These are phyloP conservation scores for Didymella pomorum DNA, from an alignment of 2,329 filamentous ascomycete genomes.

Conservation along the genomic window DNA sequence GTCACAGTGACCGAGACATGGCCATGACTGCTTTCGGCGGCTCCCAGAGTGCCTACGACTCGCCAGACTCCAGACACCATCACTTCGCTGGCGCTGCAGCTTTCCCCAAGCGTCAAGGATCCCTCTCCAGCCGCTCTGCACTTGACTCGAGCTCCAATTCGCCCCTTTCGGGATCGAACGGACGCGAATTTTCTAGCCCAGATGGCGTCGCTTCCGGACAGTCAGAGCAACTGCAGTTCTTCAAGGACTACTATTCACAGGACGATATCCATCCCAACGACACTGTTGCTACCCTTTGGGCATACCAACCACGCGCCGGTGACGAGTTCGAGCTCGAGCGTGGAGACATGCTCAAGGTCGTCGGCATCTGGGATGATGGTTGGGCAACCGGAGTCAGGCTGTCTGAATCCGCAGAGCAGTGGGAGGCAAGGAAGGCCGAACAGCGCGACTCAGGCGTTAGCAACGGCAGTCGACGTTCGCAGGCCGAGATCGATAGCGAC, in stretches of 20 bases:
- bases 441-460: slow-evolving; percentile 95
- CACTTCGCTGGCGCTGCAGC: slow-evolving; percentile 50
- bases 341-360: slow-evolving; percentile 97
- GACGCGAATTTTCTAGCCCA: slow-evolving; percentile 81
- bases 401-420: slow-evolving; percentile 85
- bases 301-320: slow-evolving; percentile 90
- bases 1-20: slow-evolving; percentile 53
- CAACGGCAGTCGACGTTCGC: slow-evolving; percentile 66
- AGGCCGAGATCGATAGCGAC: slow-evolving; percentile 66
- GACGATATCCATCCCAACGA: slow-evolving; percentile 95
- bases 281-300: slow-evolving; percentile 91
- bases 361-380: slow-evolving; percentile 98
- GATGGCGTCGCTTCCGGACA: slow-evolving; percentile 85
- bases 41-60: slow-evolving; percentile 57
- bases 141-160: slow-evolving; percentile 75
- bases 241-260: slow-evolving; percentile 98
- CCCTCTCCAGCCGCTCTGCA: slow-evolving; percentile 83
- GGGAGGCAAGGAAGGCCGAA: slow-evolving; percentile 76
- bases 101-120: slow-evolving; percentile 77
- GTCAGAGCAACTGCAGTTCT: slow-evolving; percentile 93
- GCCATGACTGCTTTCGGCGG: slow-evolving; percentile 34
- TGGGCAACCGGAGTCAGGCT: slow-evolving; percentile 95
- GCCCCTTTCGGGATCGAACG: slow-evolving; percentile 62
- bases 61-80: slow-evolving; percentile 70
- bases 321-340: slow-evolving; percentile 94